Base-by-base conservation (phyloP, 139 green algal genomes). In the Deuterostichococcus epilithicus region DNA sequence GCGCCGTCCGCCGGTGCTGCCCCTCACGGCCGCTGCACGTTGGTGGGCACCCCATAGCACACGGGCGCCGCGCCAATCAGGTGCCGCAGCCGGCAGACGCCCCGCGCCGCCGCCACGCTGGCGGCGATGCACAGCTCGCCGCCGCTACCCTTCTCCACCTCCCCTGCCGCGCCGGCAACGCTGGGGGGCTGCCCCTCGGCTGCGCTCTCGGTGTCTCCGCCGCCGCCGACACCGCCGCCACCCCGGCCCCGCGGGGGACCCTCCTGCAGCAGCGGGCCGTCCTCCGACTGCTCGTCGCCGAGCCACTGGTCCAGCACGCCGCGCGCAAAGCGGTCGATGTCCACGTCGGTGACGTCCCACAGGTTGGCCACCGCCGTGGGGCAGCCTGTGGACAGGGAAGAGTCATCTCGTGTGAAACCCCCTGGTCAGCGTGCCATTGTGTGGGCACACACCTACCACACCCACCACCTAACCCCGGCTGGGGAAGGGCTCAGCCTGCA, bases 301-400 rank as follows among this genome's bases (percentile, higher is more conserved):
- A 94, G 72, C 89, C 92, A 97, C 15, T n/a, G 32, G 0, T 85
- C 58, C 59, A 98, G 79, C 30, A 95, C 60, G 0, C 82, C 75
- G 28, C 80, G 63, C 26, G 79, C 86, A 75, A 96, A 98, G 26
- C 94, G 83, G 81, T 98, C 94, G 37, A 98, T 98, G 84, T 98
- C 94, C 8, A 86, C 70, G 75, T 98, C 94, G 13, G 94, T 98
- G n/a, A 98, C 94, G 77, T 98, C 94, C 94, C 94, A 98, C 34
- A 98, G 85, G 83, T 97, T 98, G 42, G 85, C 93, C 33, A 98
- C 88, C 2, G 87, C 86, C 13, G 84, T 83, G 0, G 94, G 94
- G 77, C 87, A 92, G 10, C 93, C 94, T 89, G 88, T 77, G 59
- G 3, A 42, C 63, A 36, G 8, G 47, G 3, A 72, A 68, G 34